Percentiles rank a stretch among this genome's conserved stretches.
Conservation (phyloP, 176 grass and related monocot genomes). For the Typha latifolia region DNA sequence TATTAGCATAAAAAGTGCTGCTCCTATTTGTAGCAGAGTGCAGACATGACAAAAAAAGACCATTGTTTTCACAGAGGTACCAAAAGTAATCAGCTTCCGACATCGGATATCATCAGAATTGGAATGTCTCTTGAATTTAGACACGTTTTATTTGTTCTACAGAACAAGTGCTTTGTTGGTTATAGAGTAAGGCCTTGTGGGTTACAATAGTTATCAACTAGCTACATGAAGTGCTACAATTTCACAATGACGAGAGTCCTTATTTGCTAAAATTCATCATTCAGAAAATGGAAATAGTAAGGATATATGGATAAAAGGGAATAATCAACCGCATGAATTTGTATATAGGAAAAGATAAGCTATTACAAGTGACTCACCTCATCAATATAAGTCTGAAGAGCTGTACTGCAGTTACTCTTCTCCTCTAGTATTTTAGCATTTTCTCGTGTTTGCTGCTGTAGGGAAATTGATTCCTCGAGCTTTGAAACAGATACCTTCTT, state of each 20-base stretch:
- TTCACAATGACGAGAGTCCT: too few relatives aligned
- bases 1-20: background rate
- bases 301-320: too few relatives aligned
- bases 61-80: background rate
- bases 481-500: constrained; percentile 46
- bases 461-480: constrained; percentile 37
- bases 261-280: too few relatives aligned
- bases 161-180: background rate
- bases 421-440: constrained; percentile 52
- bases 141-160: background rate
- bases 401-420: constrained; percentile 34
- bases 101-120: background rate
- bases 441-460: constrained; percentile 47
- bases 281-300: too few relatives aligned
- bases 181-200: too few relatives aligned
- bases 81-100: background rate
- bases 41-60: background rate
- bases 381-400: constrained; percentile 41
- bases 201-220: too few relatives aligned
- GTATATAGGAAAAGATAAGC: constrained; percentile 10
- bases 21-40: background rate
- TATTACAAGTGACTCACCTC: constrained; percentile 25
- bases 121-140: background rate
- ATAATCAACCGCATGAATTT: constrained; percentile 1
- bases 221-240: too few relatives aligned